Evolutionary conservation across 768 basidiomycete species (phyloP).

Genomic region (Cyclocybe cylindracea): DNA sequence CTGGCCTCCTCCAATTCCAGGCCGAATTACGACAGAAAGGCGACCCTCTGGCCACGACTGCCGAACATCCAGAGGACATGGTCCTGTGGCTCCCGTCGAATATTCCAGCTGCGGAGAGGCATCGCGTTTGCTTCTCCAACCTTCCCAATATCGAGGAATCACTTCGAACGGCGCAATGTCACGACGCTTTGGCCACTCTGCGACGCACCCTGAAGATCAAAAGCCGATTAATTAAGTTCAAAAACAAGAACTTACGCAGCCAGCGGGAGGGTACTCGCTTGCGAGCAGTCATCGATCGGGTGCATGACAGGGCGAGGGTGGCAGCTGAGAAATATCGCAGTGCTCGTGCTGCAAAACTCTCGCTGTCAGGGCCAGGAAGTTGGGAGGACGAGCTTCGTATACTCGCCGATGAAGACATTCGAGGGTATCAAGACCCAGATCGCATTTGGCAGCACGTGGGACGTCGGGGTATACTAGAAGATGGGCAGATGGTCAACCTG

Average conservation of each 20-base stretch:
- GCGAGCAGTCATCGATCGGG: too few relatives aligned
- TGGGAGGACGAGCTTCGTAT: constrained; percentile 7
- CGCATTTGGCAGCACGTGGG: background rate
- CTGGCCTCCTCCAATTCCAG: too few relatives aligned
- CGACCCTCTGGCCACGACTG: too few relatives aligned
- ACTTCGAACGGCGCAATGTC: constrained; percentile 1
- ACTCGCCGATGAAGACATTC: constrained; percentile 7
- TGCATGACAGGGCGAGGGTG: too few relatives aligned
- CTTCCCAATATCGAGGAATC: too few relatives aligned
- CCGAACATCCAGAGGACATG: background rate
- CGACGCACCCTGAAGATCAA: background rate
- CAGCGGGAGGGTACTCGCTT: too few relatives aligned
- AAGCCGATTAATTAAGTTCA: background rate
- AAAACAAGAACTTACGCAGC: too few relatives aligned
- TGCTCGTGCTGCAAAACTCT: constrained; percentile 1
- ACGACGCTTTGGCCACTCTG: background rate
- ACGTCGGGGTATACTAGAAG: constrained; percentile 1
- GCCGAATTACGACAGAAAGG: background rate
- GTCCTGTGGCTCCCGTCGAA: too few relatives aligned
- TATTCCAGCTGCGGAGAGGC: too few relatives aligned
- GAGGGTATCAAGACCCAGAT: constrained; percentile 9
- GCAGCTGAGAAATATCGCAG: too few relatives aligned
- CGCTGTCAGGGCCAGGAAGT: constrained; percentile 1
- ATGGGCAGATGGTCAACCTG: background rate
- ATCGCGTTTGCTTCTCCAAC: too few relatives aligned